Evolutionary conservation across 2,329 filamentous ascomycete genomes (phyloP), one percentile per base, ranked within the genome.

Genomic region (Onygenales sp.): DNA sequence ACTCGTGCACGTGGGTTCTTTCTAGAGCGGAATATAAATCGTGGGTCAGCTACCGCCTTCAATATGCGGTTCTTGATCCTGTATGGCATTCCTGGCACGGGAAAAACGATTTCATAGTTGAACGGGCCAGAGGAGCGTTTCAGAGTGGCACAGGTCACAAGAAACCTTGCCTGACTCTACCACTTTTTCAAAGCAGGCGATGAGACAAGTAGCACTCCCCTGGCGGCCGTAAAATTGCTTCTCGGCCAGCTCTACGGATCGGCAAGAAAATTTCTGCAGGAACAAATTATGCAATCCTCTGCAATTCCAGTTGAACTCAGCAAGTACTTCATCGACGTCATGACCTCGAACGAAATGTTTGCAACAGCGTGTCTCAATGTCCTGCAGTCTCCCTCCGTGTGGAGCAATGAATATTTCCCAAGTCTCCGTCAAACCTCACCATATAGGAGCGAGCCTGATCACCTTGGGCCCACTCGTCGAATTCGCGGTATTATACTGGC

Each of bases 121-220:
- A 53, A 43, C n/a, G 44, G 33, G 45, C 33, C 1, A 50, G 43
- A 27, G 14, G 43, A 13, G 41, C 38, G 27, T 53, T 47, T 17
- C 39, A 50, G 14, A 53, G n/a, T 9, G 44, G 43, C 14, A 47
- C 38, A 13, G 51, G 41, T 38, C 43, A 42, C 35, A 41, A 35
- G 17, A 42, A 45, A 17, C 48, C 48, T 43, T 50, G 48, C 17
- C 35, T 50, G 13, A 41, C 43, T 32, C 38, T 53, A 53, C 21
- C 51, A 53, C 46, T 53, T 48, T 14, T 53, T 53, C 44, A 53
- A 53, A 7, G 43, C 43, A 2, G 45, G 50, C 38, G 51, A 53
- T n/a, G 51, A 53, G 35, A 53, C 51, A 9, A 53, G 50, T 43
- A 53, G 50, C 33, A 50, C 51, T 5, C 51, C 51, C n/a, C 41